phyloP scores from a whole-genome alignment of 768 basidiomycete genomes.

The Naganishia vaughanmartiniae region DNA sequence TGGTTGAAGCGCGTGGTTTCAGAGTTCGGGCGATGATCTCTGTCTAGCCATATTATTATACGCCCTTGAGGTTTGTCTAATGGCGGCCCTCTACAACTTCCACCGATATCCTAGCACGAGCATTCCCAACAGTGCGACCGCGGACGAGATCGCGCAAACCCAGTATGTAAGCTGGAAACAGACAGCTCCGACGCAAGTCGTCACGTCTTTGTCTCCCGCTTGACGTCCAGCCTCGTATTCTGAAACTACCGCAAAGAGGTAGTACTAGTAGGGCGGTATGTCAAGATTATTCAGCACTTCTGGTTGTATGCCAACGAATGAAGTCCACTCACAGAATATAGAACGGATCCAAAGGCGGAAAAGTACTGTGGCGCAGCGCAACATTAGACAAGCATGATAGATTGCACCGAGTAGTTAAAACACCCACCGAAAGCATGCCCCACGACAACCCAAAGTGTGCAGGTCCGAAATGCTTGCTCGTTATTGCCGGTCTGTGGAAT shows the following conservation, averaged over 20 bases:
- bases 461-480: constrained; percentile 36
- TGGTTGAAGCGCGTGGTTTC: too few relatives aligned
- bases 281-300: background rate
- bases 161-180: constrained; percentile 46
- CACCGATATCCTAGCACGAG: constrained; percentile 41
- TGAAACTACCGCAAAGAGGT: constrained; percentile 47
- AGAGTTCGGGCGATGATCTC: too few relatives aligned
- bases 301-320: background rate
- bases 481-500: constrained; percentile 40
- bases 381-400: too few relatives aligned
- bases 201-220: background rate
- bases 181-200: constrained; percentile 36
- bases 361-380: constrained; percentile 37
- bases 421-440: constrained; percentile 46
- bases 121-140: constrained; percentile 40
- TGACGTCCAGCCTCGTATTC: constrained; percentile 29
- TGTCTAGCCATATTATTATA: too few relatives aligned
- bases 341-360: constrained; percentile 45
- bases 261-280: constrained; percentile 35
- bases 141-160: constrained; percentile 41
- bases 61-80: too few relatives aligned
- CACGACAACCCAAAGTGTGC: constrained; percentile 52
- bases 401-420: background rate
- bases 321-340: constrained; percentile 43
- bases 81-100: constrained; percentile 37